These are phyloP conservation scores for Colletotrichum karsti DNA, from an alignment of 2,329 filamentous ascomycete species.

Conservation along the genomic window DNA sequence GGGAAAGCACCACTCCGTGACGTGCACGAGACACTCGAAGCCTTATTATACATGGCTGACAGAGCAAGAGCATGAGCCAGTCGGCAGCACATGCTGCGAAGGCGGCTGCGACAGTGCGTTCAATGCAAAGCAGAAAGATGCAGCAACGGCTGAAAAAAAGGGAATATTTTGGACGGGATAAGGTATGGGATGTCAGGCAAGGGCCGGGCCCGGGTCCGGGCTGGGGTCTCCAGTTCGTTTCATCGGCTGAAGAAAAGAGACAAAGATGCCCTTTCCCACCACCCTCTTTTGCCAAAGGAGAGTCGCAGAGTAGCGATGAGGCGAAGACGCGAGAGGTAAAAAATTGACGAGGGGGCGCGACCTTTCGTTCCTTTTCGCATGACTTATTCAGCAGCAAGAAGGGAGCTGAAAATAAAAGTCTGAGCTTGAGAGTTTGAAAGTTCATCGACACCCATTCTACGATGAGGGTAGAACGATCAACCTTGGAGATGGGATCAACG, in stretches of 20 bases:
- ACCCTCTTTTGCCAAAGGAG: neutral
- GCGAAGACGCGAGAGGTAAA: constrained; percentile 6
- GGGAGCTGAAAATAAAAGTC: neutral
- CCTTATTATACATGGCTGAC: constrained; percentile 21
- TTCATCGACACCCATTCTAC: no score
- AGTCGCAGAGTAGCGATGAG: neutral
- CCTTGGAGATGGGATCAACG: neutral
- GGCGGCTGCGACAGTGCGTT: neutral
- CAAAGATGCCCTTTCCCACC: no score
- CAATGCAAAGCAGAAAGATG: neutral
- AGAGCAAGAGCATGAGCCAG: neutral
- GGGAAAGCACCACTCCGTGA: constrained; percentile 4
- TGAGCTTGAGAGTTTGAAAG: no score
- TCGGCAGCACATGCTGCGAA: neutral
- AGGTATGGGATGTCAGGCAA: constrained; percentile 20
- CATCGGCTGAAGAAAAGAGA: constrained; percentile 11
- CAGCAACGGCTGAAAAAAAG: neutral
- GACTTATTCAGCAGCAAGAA: neutral
- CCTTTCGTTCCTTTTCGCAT: no score
- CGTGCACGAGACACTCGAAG: constrained; percentile 24
- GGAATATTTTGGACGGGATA: neutral
- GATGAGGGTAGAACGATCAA: no score
- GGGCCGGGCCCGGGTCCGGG: constrained; percentile 1
- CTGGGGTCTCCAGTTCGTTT: constrained; percentile 20
- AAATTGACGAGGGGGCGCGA: neutral